phyloP scores from a whole-genome alignment of 345 rosid genomes.

The Populus pruinosa region DNA sequence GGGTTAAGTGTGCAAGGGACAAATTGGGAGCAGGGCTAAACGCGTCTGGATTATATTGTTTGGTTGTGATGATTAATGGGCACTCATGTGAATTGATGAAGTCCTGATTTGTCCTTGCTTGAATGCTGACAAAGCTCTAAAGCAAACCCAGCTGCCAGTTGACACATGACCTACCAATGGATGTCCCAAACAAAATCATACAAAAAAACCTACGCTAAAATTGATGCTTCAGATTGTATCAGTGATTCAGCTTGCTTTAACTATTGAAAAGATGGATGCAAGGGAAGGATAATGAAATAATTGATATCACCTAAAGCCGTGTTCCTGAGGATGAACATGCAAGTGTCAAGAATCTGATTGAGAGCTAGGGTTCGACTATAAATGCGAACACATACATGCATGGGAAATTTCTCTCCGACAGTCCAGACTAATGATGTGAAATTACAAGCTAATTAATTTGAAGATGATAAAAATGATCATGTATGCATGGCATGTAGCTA shows the following conservation, averaged over 20 bases:
- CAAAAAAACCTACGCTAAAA: neutral
- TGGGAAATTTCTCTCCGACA: too few relatives aligned
- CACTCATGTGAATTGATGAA: conserved; percentile 1
- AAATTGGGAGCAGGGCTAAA: neutral
- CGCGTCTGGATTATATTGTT: neutral
- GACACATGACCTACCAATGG: neutral
- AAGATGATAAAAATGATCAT: too few relatives aligned
- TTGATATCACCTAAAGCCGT: neutral
- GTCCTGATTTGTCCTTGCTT: neutral
- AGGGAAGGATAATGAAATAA: neutral
- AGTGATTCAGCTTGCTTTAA: neutral
- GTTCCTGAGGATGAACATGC: neutral
- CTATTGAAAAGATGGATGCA: neutral
- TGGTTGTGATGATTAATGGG: conserved; percentile 1
- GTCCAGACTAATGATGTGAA: too few relatives aligned
- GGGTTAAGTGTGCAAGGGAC: neutral
- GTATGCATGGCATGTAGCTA: neutral
- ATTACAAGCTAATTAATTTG: too few relatives aligned
- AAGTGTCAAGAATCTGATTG: neutral
- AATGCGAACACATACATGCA: too few relatives aligned
- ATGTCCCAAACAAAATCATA: neutral
- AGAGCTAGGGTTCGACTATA: neutral
- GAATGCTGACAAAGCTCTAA: neutral
- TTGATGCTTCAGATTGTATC: neutral
- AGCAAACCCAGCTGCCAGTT: neutral